Evolutionary conservation across 495 filamentous ascomycete genomes (phyloP).

Genomic region (Durotheca rogersii): DNA sequence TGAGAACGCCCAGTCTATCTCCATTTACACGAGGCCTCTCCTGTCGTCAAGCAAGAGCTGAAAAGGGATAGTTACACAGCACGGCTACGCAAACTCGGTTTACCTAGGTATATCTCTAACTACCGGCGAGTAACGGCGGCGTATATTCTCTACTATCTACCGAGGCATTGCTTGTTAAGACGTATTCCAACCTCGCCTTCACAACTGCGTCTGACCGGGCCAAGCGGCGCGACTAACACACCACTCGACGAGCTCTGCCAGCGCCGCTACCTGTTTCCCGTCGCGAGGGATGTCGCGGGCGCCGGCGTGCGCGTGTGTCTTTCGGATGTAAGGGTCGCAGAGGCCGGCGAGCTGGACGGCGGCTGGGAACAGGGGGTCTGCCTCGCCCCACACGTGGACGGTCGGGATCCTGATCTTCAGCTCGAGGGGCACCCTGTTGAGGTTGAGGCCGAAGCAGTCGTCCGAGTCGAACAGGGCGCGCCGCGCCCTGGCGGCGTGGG

Average conservation of each 20-base stretch:
- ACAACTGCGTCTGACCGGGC: constrained; percentile 20
- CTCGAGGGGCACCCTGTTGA: constrained; percentile 44
- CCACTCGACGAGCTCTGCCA: constrained; percentile 41
- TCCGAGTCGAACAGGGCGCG: constrained; percentile 34
- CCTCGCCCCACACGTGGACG: constrained; percentile 60
- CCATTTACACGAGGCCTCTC: not conserved
- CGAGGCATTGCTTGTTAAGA: not conserved
- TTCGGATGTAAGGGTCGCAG: constrained; percentile 49
- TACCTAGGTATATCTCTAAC: not conserved
- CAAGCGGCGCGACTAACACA: constrained; percentile 34
- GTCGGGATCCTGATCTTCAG: constrained; percentile 58
- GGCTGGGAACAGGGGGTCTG: constrained; percentile 58
- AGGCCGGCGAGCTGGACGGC: constrained; percentile 57
- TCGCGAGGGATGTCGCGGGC: constrained; percentile 57
- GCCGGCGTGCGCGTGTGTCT: constrained; percentile 55
- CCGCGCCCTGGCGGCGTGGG: constrained; percentile 23
- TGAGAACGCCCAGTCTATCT: not conserved
- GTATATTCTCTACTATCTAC: not conserved
- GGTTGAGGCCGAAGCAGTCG: constrained; percentile 55
- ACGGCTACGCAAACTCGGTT: not conserved
- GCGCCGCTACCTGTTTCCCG: constrained; percentile 31
- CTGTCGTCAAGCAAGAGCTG: not conserved
- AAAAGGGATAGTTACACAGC: not conserved
- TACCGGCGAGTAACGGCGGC: not conserved
- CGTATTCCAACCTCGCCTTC: not conserved